phyloP scores from a whole-genome alignment of 1,139 yeast species.

The Saccharomycopsis hybrid region DNA sequence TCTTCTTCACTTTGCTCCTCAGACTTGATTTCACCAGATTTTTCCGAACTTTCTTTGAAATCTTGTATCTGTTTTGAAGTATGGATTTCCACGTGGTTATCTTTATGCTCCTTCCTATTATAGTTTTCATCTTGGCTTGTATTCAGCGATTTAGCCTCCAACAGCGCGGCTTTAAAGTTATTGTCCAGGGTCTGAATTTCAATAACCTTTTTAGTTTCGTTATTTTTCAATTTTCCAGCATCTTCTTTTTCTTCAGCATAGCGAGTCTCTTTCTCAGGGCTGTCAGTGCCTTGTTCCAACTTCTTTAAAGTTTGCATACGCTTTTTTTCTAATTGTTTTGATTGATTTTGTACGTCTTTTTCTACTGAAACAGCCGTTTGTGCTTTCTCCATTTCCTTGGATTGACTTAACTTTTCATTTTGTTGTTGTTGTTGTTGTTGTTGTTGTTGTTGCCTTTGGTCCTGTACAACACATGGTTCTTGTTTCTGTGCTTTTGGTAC shows the following conservation, averaged over 20 bases:
- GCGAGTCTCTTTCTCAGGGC: background rate
- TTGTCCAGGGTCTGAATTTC: too few species aligned
- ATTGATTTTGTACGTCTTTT: background rate
- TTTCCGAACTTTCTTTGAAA: too few species aligned
- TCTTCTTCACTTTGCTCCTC: too few species aligned
- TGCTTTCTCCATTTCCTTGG: background rate
- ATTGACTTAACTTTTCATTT: background rate
- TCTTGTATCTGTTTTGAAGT: too few species aligned
- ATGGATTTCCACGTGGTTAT: too few species aligned
- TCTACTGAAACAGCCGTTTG: background rate
- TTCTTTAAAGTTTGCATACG: background rate
- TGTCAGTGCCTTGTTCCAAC: background rate
- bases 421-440: background rate
- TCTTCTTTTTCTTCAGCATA: background rate
- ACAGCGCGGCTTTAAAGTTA: too few species aligned
- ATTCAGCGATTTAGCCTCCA: too few species aligned
- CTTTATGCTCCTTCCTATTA: too few species aligned
- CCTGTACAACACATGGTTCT: too few species aligned
- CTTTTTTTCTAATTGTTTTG: background rate
- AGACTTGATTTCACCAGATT: too few species aligned
- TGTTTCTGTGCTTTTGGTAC: too few species aligned
- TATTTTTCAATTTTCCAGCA: background rate
- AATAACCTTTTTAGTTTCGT: background rate
- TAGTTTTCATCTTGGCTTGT: too few species aligned
- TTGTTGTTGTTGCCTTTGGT: background rate